Evolutionary conservation across 768 basidiomycete species (phyloP).

Genomic region (Leccinum barrowsii): DNA sequence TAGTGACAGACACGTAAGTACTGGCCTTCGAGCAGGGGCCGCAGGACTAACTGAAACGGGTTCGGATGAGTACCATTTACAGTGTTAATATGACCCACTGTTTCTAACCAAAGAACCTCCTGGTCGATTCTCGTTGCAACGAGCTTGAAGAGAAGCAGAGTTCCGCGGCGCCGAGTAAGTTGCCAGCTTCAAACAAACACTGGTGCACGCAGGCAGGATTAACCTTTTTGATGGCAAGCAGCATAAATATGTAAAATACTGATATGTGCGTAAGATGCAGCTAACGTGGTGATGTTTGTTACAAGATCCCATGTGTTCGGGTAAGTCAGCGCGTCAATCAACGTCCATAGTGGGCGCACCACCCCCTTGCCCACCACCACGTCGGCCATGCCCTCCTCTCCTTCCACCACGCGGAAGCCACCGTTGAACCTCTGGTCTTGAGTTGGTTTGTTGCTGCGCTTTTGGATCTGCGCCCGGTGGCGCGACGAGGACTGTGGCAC

Average conservation of each 20-base stretch:
- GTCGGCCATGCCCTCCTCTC: conserved; percentile 21
- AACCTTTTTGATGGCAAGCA: not conserved
- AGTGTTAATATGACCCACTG: not conserved
- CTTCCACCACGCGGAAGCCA: conserved; percentile 27
- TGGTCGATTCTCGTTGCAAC: not conserved
- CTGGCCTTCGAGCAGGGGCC: not conserved
- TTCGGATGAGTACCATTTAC: not conserved
- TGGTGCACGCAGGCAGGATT: not conserved
- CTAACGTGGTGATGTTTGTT: conserved; percentile 11
- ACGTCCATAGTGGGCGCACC: conserved; percentile 26
- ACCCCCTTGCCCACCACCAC: conserved; percentile 18
- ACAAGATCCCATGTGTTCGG: conserved; percentile 12
- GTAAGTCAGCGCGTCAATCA: conserved; percentile 18
- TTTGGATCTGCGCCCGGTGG: conserved; percentile 63
- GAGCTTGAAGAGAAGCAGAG: not conserved
- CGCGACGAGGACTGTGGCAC: conserved; percentile 63
- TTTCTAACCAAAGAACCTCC: not conserved
- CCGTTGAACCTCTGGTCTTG: conserved; percentile 22
- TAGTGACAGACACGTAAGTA: not conserved
- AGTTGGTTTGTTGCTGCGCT: conserved; percentile 40
- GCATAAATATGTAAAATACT: conserved; percentile 25
- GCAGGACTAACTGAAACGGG: not conserved
- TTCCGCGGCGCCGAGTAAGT: not conserved
- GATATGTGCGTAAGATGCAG: conserved; percentile 23
- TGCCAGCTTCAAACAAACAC: too few relatives aligned